Evolutionary conservation across 129 eudicot species (phyloP).

Genomic region (Flaveria linearis): DNA sequence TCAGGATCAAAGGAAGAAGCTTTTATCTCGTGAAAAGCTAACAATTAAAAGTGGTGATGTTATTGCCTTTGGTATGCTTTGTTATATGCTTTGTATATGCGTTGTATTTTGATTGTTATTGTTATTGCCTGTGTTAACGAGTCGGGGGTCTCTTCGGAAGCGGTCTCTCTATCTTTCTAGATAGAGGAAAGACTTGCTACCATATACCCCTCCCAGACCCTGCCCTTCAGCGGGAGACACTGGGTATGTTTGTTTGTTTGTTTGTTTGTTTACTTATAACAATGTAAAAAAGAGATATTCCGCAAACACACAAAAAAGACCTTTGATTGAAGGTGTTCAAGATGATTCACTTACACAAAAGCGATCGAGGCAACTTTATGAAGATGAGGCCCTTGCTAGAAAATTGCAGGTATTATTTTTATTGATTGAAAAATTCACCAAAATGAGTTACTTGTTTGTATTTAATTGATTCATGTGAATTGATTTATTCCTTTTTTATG

Average conservation of each 20-base stretch:
- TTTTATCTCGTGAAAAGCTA: constrained; percentile 57
- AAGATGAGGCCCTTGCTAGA: constrained; percentile 55
- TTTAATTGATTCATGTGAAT: constrained; percentile 14
- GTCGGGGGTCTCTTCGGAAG: too few relatives aligned
- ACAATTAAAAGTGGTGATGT: constrained; percentile 65
- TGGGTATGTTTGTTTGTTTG: too few relatives aligned
- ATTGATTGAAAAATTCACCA: constrained; percentile 5
- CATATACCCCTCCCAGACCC: too few relatives aligned
- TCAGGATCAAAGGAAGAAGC: constrained; percentile 60
- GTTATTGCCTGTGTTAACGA: too few relatives aligned
- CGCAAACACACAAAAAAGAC: constrained; percentile 46
- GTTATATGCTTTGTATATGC: too few relatives aligned
- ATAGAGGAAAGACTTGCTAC: too few relatives aligned
- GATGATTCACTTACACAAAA: constrained; percentile 38
- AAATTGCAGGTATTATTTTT: constrained; percentile 45
- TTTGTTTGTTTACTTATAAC: too few relatives aligned
- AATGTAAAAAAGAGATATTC: constrained; percentile 22
- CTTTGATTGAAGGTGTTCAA: constrained; percentile 33
- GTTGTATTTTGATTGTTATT: too few relatives aligned
- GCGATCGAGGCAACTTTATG: constrained; percentile 42
- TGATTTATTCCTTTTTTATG: neutral
- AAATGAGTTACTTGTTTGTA: neutral
- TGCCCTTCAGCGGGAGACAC: too few relatives aligned
- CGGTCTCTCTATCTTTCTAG: too few relatives aligned
- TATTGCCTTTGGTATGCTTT: too few relatives aligned